phyloP scores from a whole-genome alignment of 352 stramenopile genomes.

The Phytophthora foliorum region DNA sequence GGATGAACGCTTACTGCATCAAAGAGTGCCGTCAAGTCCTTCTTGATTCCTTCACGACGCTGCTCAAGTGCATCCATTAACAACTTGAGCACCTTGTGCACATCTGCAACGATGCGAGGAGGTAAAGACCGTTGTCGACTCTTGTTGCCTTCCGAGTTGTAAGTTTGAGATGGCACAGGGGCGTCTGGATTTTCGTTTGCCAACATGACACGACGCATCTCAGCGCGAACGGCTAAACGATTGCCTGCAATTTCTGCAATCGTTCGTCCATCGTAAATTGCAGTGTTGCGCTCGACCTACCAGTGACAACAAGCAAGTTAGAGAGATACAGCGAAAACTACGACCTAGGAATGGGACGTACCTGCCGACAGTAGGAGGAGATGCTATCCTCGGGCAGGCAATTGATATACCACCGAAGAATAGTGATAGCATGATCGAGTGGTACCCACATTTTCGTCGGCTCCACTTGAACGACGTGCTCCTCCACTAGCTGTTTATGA shows the following conservation, averaged over 20 bases:
- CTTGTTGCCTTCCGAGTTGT: slow-evolving; percentile 16
- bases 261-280: slow-evolving; percentile 58
- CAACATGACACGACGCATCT: slow-evolving; percentile 81
- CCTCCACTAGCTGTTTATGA: background rate
- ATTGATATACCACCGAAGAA: slow-evolving; percentile 74
- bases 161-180: background rate
- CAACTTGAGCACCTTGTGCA: slow-evolving; percentile 67
- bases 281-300: slow-evolving; percentile 74
- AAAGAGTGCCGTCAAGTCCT: slow-evolving; percentile 63
- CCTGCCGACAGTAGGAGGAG: slow-evolving; percentile 72
- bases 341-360: slow-evolving; percentile 8
- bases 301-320: background rate
- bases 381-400: slow-evolving; percentile 66
- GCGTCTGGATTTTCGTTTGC: slow-evolving; percentile 18
- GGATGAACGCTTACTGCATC: slow-evolving; percentile 42
- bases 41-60: slow-evolving; percentile 60
- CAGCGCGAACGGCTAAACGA: slow-evolving; percentile 68
- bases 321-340: background rate
- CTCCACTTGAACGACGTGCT: slow-evolving; percentile 70
- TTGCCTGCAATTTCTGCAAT: slow-evolving; percentile 71
- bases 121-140: slow-evolving; percentile 21
- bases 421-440: slow-evolving; percentile 65
- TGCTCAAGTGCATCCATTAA: slow-evolving; percentile 71
- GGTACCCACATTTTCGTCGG: slow-evolving; percentile 65
- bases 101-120: slow-evolving; percentile 64